These are phyloP conservation scores for Hypomontagnella monticulosa DNA, from an alignment of 495 filamentous ascomycete genomes.

Conservation along the genomic window DNA sequence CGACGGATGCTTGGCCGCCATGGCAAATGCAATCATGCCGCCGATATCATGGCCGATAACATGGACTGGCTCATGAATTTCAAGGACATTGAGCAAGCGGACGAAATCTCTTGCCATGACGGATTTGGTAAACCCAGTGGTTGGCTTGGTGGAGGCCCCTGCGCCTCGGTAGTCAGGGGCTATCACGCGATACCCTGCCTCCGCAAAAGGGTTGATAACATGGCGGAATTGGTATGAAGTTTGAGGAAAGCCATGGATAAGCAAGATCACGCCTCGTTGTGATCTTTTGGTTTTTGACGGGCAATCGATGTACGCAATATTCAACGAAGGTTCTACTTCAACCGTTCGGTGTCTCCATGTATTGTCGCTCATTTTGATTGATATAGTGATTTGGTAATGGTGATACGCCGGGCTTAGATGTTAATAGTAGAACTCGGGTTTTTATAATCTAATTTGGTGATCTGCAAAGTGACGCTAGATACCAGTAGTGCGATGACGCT, in stretches of 20 bases:
- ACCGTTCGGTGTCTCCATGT: conserved; percentile 22
- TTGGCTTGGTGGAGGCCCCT: conserved; percentile 52
- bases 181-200: conserved; percentile 54
- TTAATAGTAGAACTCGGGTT: not conserved
- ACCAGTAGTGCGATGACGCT: not conserved
- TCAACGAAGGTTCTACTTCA: conserved; percentile 26
- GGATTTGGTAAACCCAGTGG: conserved; percentile 50
- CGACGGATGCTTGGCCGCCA: conserved; percentile 46
- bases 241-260: conserved; percentile 56
- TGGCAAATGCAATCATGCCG: conserved; percentile 56
- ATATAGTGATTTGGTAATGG: not conserved
- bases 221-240: conserved; percentile 58
- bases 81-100: conserved; percentile 28
- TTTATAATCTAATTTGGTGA: not conserved
- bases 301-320: conserved; percentile 32
- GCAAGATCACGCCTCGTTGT: conserved; percentile 33
- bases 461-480: conserved; percentile 6
- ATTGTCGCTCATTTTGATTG: conserved; percentile 15
- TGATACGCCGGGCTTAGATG: not conserved
- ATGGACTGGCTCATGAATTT: conserved; percentile 51
- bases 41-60: conserved; percentile 60
- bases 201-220: conserved; percentile 48
- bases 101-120: conserved; percentile 46
- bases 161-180: conserved; percentile 59
- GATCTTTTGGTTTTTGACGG: conserved; percentile 15